phyloP scores from a whole-genome alignment of 305 asterid genomes.

The Fraxinus dipetala region DNA sequence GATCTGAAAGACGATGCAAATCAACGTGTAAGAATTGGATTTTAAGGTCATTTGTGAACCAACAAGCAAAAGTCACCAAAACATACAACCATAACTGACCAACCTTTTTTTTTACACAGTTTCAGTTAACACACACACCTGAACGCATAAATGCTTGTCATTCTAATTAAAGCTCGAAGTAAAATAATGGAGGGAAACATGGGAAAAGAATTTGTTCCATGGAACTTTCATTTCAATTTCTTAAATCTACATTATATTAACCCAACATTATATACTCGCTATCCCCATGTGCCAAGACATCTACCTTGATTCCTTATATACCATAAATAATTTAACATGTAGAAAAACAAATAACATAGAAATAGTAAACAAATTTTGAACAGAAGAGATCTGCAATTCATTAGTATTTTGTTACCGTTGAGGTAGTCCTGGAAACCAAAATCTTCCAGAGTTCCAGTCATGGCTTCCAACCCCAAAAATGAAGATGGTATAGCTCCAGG shows the following conservation, averaged over 20 bases:
- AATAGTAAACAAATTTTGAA: background rate
- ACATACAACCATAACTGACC: background rate
- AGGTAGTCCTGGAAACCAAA: constrained; percentile 88
- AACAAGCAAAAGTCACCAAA: background rate
- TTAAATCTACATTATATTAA: background rate
- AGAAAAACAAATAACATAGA: background rate
- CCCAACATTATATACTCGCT: background rate
- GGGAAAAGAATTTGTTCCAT: background rate
- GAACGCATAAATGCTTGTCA: background rate
- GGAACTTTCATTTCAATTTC: background rate
- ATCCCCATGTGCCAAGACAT: background rate
- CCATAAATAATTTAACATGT: background rate
- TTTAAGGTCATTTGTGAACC: background rate
- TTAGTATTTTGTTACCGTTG: constrained; percentile 50
- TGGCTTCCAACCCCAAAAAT: constrained; percentile 75
- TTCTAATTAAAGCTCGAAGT: background rate
- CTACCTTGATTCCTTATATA: constrained; percentile 2
- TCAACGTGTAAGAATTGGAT: constrained; percentile 7
- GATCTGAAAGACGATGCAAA: constrained; percentile 27
- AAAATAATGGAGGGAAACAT: background rate
- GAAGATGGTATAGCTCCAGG: constrained; percentile 84
- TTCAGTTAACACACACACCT: background rate
- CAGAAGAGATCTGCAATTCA: background rate
- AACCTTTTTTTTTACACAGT: background rate
- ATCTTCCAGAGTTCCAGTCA: constrained; percentile 72